phyloP scores from a whole-genome alignment of 192 early-diverging fungal genomes.

The Umbelopsis vinacea region DNA sequence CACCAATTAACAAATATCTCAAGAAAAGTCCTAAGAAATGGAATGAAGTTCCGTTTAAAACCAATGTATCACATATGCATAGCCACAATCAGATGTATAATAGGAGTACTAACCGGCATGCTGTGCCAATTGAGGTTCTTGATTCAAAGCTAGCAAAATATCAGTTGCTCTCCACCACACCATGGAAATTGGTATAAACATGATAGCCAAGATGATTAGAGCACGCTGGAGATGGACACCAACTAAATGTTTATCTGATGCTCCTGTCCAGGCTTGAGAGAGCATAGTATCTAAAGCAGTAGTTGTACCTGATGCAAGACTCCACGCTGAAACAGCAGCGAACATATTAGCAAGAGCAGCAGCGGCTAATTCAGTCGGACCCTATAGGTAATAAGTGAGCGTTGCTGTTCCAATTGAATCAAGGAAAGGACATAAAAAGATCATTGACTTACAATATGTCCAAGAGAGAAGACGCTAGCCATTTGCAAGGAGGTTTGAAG shows the following conservation, averaged over 20 bases:
- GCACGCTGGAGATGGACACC: conserved; percentile 84
- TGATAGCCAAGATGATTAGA: conserved; percentile 70
- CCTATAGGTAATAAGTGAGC: conserved; percentile 31
- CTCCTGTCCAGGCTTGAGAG: conserved; percentile 72
- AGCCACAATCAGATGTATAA: background rate
- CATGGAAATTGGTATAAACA: conserved; percentile 72
- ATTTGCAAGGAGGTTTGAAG: conserved; percentile 71
- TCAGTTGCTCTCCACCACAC: conserved; percentile 74
- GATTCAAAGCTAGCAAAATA: conserved; percentile 72
- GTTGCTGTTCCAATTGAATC: background rate
- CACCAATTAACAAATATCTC: conserved; percentile 70
- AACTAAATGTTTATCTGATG: conserved; percentile 64
- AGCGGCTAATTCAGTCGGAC: conserved; percentile 66
- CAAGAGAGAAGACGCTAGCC: conserved; percentile 65
- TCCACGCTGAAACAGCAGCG: conserved; percentile 68
- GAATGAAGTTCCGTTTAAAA: background rate
- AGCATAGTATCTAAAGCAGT: conserved; percentile 80
- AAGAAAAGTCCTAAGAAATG: conserved; percentile 59
- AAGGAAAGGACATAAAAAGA: conserved; percentile 4
- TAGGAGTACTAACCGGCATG: conserved; percentile 51
- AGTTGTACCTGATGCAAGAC: conserved; percentile 68
- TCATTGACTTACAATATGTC: conserved; percentile 55
- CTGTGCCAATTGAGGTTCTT: conserved; percentile 70
- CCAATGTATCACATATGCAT: no score
- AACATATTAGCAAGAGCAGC: conserved; percentile 76